Evolutionary conservation across 2,329 filamentous ascomycete genomes (phyloP), one percentile per base, ranked within the genome.

Genomic region (Trichophyton rubrum): DNA sequence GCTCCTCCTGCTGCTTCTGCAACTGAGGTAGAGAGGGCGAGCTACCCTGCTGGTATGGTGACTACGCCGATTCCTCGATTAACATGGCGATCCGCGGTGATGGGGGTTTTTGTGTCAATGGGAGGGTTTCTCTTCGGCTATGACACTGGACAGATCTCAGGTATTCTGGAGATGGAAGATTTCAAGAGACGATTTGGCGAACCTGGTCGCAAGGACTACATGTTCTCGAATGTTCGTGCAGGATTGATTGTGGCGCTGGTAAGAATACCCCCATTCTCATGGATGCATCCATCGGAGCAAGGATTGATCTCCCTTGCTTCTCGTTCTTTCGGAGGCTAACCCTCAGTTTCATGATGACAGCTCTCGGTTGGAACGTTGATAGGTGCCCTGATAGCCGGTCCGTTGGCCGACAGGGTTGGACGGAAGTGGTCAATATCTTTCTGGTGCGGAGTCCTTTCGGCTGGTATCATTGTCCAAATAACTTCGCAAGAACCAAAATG

Each of bases 41-140:
- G 61, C 7, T 41, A 58, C 24, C 43, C 51, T 33, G 60, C 51
- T n/a, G 60, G 59, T n/a, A 40, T 59, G 22, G 73, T 77, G 64
- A 73, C 77, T 47, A 73, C 73, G 55, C 75, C 75, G 13, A 70
- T 77, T 63, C 70, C 71, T 40, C 73, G 75, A 56, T 61, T 78
- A 59, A 78, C 76, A 61, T 71, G 71, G 68, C 71, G 73, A 4
- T 74, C 75, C 0, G 71, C 76, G 62, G 68, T 75, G 61, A 72
- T 78, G 63, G 75, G 75, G 56, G 57, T 78, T 43, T 69, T 77
- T 60, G 75, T 77, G 47, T 77, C 75, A 4, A 78, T 78, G 73
- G 76, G 76, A 64, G 76, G 76, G 63, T 74, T 78, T 66, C 73
- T 77, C 61, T 77, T 77, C 65, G 75, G 75, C 64, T 77, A 77